Conservation (phyloP, 1,284 basidiomycete species). For the Boletus mariae region DNA sequence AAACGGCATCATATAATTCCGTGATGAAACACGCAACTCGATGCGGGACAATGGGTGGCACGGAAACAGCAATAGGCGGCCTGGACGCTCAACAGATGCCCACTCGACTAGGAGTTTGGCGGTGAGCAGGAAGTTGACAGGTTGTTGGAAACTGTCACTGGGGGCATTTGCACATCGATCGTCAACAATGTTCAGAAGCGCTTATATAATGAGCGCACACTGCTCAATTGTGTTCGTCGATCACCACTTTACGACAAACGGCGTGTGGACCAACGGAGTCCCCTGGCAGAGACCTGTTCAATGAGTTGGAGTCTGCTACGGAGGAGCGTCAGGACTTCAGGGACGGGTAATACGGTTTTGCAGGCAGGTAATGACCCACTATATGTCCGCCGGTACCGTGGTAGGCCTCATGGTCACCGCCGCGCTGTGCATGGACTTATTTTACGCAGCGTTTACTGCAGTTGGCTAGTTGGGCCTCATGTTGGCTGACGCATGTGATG, state of each 20-base stretch:
- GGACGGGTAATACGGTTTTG: not conserved
- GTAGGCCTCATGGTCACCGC: constrained; percentile 13
- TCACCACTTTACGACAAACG: not conserved
- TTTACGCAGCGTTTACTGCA: not conserved
- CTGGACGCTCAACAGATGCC: no score
- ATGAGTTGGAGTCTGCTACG: not conserved
- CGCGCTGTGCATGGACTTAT: not conserved
- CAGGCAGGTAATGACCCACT: constrained; percentile 1
- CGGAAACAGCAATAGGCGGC: not conserved
- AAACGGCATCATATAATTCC: no score
- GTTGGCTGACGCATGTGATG: constrained; percentile 5
- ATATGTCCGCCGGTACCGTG: not conserved
- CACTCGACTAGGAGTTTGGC: no score
- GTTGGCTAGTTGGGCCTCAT: constrained; percentile 9
- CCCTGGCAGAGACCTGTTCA: not conserved
- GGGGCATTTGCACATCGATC: no score
- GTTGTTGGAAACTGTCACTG: no score
- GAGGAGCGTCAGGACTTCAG: not conserved
- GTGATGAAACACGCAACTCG: no score
- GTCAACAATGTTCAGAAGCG: no score
- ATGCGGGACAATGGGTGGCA: no score
- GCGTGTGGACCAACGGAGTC: no score
- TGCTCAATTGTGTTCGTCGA: not conserved
- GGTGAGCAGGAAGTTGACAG: no score
- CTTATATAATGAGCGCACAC: not conserved